These are phyloP conservation scores for Aspergillus sp. DNA, from an alignment of 2,329 filamentous ascomycete species.

Conservation along the genomic window DNA sequence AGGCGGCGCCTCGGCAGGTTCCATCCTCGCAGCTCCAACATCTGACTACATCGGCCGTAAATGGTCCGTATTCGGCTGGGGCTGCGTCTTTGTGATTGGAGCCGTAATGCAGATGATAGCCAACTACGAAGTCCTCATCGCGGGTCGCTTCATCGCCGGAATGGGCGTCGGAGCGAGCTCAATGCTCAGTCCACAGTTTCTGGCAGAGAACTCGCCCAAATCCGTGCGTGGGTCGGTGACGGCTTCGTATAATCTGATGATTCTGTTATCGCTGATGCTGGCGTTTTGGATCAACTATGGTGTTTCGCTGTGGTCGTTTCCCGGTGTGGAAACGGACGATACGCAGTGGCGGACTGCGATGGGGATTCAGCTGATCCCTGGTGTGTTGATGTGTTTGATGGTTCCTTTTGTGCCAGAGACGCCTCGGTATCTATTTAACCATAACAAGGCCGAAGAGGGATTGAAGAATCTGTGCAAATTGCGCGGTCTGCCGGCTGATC, in stretches of 20 bases:
- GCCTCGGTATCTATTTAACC: constrained; percentile 31
- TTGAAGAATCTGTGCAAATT: constrained; percentile 34
- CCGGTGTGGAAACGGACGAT: constrained; percentile 17
- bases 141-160: constrained; percentile 33
- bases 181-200: constrained; percentile 38
- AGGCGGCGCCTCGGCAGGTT: constrained; percentile 34
- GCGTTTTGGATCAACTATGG: constrained; percentile 28
- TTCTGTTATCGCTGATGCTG: constrained; percentile 30
- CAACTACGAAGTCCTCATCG: constrained; percentile 30
- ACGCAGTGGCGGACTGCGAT: constrained; percentile 34
- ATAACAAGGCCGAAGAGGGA: constrained; percentile 30
- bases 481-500: constrained; percentile 33
- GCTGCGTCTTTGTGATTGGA: constrained; percentile 28
- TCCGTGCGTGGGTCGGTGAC: constrained; percentile 38
- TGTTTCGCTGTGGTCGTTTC: constrained; percentile 13
- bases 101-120: constrained; percentile 33
- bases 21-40: constrained; percentile 32
- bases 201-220: constrained; percentile 39
- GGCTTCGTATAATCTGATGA: constrained; percentile 38
- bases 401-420: constrained; percentile 33
- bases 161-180: constrained; percentile 31
- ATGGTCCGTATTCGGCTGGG: constrained; percentile 28
- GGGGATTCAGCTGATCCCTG: constrained; percentile 36
- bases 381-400: constrained; percentile 30
- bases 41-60: constrained; percentile 35